These are phyloP conservation scores for Amanita brunnescens DNA, from an alignment of 768 basidiomycete species.

Conservation along the genomic window DNA sequence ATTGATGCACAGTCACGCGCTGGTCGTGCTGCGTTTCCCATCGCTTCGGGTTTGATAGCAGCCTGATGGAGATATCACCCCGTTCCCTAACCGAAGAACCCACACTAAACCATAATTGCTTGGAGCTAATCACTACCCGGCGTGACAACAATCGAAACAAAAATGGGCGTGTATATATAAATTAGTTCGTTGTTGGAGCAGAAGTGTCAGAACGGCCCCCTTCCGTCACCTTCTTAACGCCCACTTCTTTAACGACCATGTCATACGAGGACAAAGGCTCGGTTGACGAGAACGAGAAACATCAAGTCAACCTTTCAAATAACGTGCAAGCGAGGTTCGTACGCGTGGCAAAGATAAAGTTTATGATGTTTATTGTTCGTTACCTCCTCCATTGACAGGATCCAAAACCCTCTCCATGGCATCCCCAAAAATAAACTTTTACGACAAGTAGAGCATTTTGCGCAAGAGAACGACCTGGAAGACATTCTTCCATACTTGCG, in stretches of 20 bases:
- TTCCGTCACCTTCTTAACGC: background rate
- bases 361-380: background rate
- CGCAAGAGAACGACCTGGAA: conserved; percentile 35
- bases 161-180: conserved; percentile 1
- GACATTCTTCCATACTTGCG: conserved; percentile 40
- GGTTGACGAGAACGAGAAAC: conserved; percentile 17
- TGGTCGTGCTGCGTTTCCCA: too few relatives aligned
- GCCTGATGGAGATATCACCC: background rate
- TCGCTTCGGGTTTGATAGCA: background rate
- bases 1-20: too few relatives aligned
- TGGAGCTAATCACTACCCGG: background rate
- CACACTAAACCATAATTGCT: background rate
- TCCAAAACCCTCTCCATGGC: conserved; percentile 41
- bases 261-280: conserved; percentile 12
- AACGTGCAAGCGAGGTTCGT: conserved; percentile 34
- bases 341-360: too few relatives aligned
- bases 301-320: conserved; percentile 24
- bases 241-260: background rate
- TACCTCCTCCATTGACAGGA: conserved; percentile 23
- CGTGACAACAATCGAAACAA: background rate
- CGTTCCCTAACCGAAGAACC: background rate
- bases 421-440: conserved; percentile 54
- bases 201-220: background rate
- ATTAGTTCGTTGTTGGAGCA: background rate
- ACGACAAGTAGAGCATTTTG: conserved; percentile 53